These are phyloP conservation scores for Cucurbita ficifolia DNA, from an alignment of 306 rosid species.

Conservation along the genomic window DNA sequence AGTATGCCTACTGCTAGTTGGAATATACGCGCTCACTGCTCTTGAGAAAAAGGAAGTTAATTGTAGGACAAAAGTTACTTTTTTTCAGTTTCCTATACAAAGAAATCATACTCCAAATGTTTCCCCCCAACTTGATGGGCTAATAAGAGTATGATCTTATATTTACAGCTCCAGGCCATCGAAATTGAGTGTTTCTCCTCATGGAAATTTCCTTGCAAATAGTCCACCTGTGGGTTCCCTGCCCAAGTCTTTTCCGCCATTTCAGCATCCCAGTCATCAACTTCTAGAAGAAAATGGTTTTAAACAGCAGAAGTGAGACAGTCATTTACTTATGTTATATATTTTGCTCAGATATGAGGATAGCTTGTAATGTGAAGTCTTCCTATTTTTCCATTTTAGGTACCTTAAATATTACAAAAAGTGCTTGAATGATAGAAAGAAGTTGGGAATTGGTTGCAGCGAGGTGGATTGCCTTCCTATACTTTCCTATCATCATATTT, in stretches of 20 bases:
- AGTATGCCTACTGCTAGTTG: neutral
- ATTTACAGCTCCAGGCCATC: constrained; percentile 58
- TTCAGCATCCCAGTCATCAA: constrained; percentile 99
- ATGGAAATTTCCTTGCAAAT: constrained; percentile 46
- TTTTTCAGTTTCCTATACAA: constrained; percentile 4
- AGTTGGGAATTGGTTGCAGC: constrained; percentile 94
- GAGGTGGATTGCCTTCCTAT: constrained; percentile 50
- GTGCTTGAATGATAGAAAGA: constrained; percentile 81
- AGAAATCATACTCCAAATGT: neutral
- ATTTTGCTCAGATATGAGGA: neutral
- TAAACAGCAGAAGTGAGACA: constrained; percentile 74
- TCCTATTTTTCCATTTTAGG: constrained; percentile 41
- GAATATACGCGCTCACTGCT: neutral
- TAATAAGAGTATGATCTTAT: constrained; percentile 17
- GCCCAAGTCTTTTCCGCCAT: constrained; percentile 89
- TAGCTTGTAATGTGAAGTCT: constrained; percentile 9
- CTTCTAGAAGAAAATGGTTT: constrained; percentile 93
- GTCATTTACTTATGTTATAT: constrained; percentile 8
- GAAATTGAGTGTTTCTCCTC: constrained; percentile 75
- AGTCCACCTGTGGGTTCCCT: constrained; percentile 95
- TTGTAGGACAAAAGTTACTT: constrained; percentile 6
- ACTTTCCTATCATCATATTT: neutral
- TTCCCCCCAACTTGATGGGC: constrained; percentile 4
- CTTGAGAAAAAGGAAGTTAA: constrained; percentile 2
- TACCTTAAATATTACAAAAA: constrained; percentile 63